A percentile compares a stretch with the other conserved stretches of the same genome.
Conservation (phyloP, 1,139 yeast genomes). For the Zygosaccharomyces pseudobailii region DNA sequence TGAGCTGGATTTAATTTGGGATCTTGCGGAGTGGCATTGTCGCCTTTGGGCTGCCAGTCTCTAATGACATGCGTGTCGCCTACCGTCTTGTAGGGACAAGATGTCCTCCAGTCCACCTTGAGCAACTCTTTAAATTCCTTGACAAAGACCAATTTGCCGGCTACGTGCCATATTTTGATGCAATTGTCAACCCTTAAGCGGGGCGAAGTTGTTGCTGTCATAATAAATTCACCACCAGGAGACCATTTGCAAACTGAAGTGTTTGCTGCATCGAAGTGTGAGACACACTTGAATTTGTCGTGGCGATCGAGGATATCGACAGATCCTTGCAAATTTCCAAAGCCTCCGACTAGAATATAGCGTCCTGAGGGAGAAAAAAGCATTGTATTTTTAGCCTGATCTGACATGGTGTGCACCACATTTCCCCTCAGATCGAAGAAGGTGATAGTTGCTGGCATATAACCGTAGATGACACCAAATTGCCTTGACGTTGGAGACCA, state of each 20-base stretch:
- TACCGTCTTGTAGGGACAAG: constrained; percentile 23
- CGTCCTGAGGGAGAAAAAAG: constrained; percentile 92
- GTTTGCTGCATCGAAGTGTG: constrained; percentile 85
- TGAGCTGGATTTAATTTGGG: constrained; percentile 27
- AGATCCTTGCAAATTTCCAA: constrained; percentile 95
- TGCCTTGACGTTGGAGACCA: constrained; percentile 98
- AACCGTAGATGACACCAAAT: constrained; percentile 95
- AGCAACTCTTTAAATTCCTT: constrained; percentile 79
- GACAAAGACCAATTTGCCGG: constrained; percentile 73
- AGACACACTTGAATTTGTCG: constrained; percentile 72
- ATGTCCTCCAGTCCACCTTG: constrained; percentile 83
- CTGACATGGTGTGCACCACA: constrained; percentile 74
- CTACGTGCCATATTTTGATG: constrained; percentile 86
- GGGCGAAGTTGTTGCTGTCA: constrained; percentile 97
- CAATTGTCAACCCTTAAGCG: constrained; percentile 96
- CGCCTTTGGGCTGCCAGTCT: constrained; percentile 42
- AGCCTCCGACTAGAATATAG: constrained; percentile 89
- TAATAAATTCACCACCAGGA: constrained; percentile 88
- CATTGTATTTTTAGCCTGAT: constrained; percentile 85
- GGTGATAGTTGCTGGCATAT: constrained; percentile 95
- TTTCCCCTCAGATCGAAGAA: constrained; percentile 95
- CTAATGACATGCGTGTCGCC: constrained; percentile 25
- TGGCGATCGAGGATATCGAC: constrained; percentile 94
- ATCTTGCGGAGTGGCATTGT: constrained; percentile 44
- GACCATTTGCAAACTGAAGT: constrained; percentile 97